Evolutionary conservation across 164 flowering plant genomes (phyloP), one percentile per base, ranked within the genome.

Genomic region (Aristolochia californica): DNA sequence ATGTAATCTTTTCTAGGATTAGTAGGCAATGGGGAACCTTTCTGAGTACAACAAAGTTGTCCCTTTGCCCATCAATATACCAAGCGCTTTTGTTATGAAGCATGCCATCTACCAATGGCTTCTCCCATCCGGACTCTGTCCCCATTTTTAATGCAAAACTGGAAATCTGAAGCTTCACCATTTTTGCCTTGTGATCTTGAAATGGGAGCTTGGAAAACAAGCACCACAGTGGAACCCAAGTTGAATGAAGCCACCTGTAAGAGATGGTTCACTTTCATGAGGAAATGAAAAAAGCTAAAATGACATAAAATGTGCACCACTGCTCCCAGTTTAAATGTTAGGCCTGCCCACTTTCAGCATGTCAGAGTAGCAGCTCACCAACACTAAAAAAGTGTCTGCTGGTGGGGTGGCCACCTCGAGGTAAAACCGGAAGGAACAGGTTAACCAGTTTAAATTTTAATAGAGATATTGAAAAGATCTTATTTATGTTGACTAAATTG

Each of bases 191-290:
- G 52, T 28, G 77, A 68, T 50, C 70, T 70, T 15, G 75, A 69
- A 28, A 69, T 63, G 2, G 95, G 96, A 53, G 96, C 96, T 59
- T 89, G 94, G 73, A 89, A 93, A 43, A 93, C 76, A 17, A 93
- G 81, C 62, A 89, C 95, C 59, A 93, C 95, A 1, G 97, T 91
- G 27, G 99, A 93, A 59, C 99, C 99, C 94, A 93, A 84, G 70
- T 85, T 87, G 79, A 93, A 93, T 51, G 84, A 94, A 3, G 78
- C 99, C 13, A 93, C 65, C 98, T 91, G 88, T 18, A 23, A 24
- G 26, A 48, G 48, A 52, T 7, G 34, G 40, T 34, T 34, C 40
- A 34, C 40, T 34, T 20, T 56, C 25, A 40, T 15, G 43, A 23
- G 22, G 22, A 4, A 2, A 47, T 5, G 50, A 20, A 20, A 47